Evolutionary conservation across 192 early-diverging fungal genomes (phyloP), one percentile per base, ranked within the genome.

Genomic region (Helicostylum pulchrum): DNA sequence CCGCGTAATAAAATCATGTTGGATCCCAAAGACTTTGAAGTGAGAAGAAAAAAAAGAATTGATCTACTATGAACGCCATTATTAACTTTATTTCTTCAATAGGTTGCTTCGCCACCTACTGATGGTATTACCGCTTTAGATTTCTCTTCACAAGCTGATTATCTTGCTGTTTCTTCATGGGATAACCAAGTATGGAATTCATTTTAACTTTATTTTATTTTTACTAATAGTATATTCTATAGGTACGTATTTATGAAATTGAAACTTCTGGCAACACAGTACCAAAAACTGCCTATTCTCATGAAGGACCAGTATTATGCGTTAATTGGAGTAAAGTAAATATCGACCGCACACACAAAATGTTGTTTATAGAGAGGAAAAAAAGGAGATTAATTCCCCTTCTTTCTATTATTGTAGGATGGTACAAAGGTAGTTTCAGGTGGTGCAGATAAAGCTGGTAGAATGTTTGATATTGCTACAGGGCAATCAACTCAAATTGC

Each of bases 221-320:
- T 14, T 47, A 31, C 56, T 31, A 49, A 45, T 14, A 6, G 0
- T 11, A 43, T 32, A 42, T 39, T 19, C 34, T 55, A n/a, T 77
- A 96, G 91, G 95, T 96, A 17, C 85, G 94, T 62, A 90, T 97
- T 59, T 99, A 91, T 76, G 94, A 97, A 75, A 84, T 96, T 45
- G 85, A 90, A 50, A 62, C 77, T 39, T 88, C 85, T 55, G 93
- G 93, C 70, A 73, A 78, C 50, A 85, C 93, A 1, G 62, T 83
- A 21, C 87, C 89, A 20, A 94, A 93, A 77, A 88, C 95, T 2
- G 62, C 82, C 21, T 95, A 92, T 59, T 68, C 77, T 26, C 95
- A 96, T 71, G 83, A 92, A 51, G 90, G 77, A 1, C 95, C 96
- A 14, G 92, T 80, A 34, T 81, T 98, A 36, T 87, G 87, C 71